These are phyloP conservation scores for Halophytophthora batemanensis DNA, from an alignment of 352 stramenopile genomes.

Conservation along the genomic window DNA sequence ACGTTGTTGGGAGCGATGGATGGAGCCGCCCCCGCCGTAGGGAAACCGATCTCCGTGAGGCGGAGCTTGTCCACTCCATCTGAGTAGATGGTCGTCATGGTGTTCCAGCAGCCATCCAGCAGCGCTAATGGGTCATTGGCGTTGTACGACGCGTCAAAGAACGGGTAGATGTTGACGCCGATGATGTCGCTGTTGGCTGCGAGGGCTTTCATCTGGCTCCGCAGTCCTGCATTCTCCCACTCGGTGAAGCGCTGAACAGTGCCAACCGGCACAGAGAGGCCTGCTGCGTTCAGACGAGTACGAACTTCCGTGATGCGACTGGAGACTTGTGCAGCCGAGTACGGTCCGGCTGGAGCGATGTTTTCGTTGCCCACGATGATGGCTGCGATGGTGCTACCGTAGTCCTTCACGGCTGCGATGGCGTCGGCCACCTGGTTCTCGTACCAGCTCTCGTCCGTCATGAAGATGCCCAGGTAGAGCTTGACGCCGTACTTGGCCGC, in stretches of 20 bases:
- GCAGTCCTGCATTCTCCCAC: constrained; percentile 36
- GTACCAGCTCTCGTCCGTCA: constrained; percentile 73
- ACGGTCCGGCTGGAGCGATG: constrained; percentile 40
- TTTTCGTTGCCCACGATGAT: constrained; percentile 82
- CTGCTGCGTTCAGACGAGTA: constrained; percentile 15
- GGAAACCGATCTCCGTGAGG: constrained; percentile 64
- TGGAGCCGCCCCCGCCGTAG: constrained; percentile 37
- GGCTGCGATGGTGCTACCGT: constrained; percentile 50
- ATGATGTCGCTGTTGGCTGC: constrained; percentile 61
- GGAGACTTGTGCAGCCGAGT: constrained; percentile 36
- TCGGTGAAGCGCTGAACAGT: constrained; percentile 71
- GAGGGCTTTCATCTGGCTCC: constrained; percentile 40
- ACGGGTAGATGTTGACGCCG: constrained; percentile 80
- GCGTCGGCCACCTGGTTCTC: constrained; percentile 41
- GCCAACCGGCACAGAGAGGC: constrained; percentile 45
- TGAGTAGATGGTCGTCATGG: constrained; percentile 45
- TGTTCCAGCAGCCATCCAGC: constrained; percentile 58
- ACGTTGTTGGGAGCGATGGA: constrained; percentile 37
- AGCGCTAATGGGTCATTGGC: constrained; percentile 35
- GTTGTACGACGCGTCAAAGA: constrained; percentile 65
- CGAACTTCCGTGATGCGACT: constrained; percentile 31
- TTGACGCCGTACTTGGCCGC: constrained; percentile 46
- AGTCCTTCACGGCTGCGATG: constrained; percentile 39
- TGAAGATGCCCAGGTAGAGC: constrained; percentile 75
- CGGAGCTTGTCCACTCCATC: constrained; percentile 37